Evolutionary conservation across 1,139 yeast genomes (phyloP), one percentile per base, ranked within the genome.

Genomic region (Lodderomyces parapsilosis): DNA sequence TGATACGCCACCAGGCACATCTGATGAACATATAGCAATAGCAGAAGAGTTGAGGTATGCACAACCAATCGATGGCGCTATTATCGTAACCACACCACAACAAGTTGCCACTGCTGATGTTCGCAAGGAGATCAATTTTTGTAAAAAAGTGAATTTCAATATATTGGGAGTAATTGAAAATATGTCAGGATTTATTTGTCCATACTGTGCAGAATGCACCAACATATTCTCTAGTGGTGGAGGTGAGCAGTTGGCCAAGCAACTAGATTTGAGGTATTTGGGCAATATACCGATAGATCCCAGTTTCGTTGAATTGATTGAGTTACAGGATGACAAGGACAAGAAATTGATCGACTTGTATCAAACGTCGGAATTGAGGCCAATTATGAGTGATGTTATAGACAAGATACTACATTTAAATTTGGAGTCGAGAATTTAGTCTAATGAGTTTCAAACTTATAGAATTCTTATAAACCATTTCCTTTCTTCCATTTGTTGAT

Each of bases 1-100:
- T 7, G 99, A 94, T 58, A 93, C 99, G 0, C 99, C 99, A 0
- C 99, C 99, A 0, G 99, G 99, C 0, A 93, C 99, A 0, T 86
- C 96, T 0, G 99, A 94, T 62, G 99, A 94, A 62, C 99, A 94
- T 63, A 93, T 94, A 36, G 91, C 97, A 2, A 85, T 94, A 24
- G 98, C 97, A 1, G 98, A 94, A 60, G 95, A 89, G 59, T 72
- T 93, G 40, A 66, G 87, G 46, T 78, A 70, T 57, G 76, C 77
- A 3, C 61, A 61, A 35, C 76, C 76, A 2, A 58, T 70, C 3
- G 78, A 72, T 45, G 78, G 78, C 0, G 78, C 78, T 18, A 65
- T 73, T 2, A 70, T 73, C 2, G 78, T 73, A 22, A 73, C 78
- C 13, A 73, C 78, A 0, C 78, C 78, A 1, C 78, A 73, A 46